phyloP scores from a whole-genome alignment of 768 basidiomycete genomes.

The Symmetrospora coprosmae region DNA sequence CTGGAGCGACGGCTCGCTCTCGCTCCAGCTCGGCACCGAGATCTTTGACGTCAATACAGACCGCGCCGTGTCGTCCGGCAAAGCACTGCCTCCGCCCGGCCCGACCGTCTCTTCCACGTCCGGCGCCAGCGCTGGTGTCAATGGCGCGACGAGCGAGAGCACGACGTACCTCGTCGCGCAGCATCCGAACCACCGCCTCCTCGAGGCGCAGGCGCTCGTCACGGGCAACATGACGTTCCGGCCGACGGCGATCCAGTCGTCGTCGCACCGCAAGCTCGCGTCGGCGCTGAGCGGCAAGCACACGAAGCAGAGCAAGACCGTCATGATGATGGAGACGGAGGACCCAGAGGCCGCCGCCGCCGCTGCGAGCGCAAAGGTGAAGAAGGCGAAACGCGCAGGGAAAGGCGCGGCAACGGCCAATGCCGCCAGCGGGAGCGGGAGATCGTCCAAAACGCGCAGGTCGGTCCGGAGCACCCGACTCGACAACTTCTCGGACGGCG shows the following conservation, averaged over 20 bases:
- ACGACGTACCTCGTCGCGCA: conserved; percentile 80
- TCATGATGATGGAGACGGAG: conserved; percentile 47
- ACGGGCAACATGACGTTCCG: conserved; percentile 71
- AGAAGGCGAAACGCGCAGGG: conserved; percentile 17
- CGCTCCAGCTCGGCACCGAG: conserved; percentile 81
- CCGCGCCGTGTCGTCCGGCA: conserved; percentile 62
- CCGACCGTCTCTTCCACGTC: conserved; percentile 41
- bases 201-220: conserved; percentile 71
- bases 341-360: conserved; percentile 24
- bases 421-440: conserved; percentile 12
- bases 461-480: conserved; percentile 1
- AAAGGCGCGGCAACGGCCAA: too few relatives aligned
- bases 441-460: background rate
- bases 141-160: conserved; percentile 58
- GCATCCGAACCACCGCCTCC: conserved; percentile 61
- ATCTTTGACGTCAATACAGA: conserved; percentile 76
- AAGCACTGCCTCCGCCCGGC: conserved; percentile 47
- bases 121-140: conserved; percentile 24
- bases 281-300: conserved; percentile 73
- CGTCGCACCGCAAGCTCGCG: conserved; percentile 76
- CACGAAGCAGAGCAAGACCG: conserved; percentile 54
- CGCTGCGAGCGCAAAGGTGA: background rate
- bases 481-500: conserved; percentile 4
- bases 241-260: conserved; percentile 77
- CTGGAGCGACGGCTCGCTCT: conserved; percentile 90